Percentiles rank a stretch among this genome's conserved stretches.
Evolutionary conservation across 495 filamentous ascomycete species (phyloP).

Genomic region (Aspergillus asperescens): DNA sequence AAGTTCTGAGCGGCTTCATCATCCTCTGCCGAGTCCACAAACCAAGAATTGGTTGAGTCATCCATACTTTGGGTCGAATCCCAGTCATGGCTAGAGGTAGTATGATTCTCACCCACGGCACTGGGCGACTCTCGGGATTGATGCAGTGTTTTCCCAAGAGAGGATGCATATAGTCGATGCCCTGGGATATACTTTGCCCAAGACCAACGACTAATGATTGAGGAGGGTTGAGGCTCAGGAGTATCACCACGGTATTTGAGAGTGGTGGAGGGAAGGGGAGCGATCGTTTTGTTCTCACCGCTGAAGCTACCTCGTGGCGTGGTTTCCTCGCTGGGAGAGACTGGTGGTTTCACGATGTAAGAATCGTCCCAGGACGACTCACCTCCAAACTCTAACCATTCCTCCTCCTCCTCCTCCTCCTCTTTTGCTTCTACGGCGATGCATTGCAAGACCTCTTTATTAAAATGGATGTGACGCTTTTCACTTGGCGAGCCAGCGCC

Average conservation of each 20-base stretch:
- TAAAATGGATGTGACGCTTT: conserved; percentile 89
- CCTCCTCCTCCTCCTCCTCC: conserved; percentile 62
- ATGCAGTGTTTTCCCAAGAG: conserved; percentile 70
- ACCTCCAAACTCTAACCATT: conserved; percentile 43
- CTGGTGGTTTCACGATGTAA: conserved; percentile 82
- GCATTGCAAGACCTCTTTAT: conserved; percentile 91
- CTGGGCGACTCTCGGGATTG: conserved; percentile 60
- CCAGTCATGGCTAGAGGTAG: conserved; percentile 51
- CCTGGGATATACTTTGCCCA: conserved; percentile 33
- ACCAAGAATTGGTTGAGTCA: conserved; percentile 32
- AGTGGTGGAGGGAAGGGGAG: conserved; percentile 85
- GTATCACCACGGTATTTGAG: conserved; percentile 83
- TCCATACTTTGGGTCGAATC: conserved; percentile 20
- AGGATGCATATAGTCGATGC: conserved; percentile 55
- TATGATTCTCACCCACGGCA: conserved; percentile 64
- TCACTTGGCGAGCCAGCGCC: conserved; percentile 62
- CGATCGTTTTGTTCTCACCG: conserved; percentile 82
- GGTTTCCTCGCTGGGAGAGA: conserved; percentile 41
- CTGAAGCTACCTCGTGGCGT: conserved; percentile 50
- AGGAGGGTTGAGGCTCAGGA: conserved; percentile 50
- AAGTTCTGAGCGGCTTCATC: conserved; percentile 44
- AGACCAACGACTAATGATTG: conserved; percentile 32
- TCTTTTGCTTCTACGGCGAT: conserved; percentile 87
- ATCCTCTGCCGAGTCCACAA: conserved; percentile 33
- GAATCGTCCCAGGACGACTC: conserved; percentile 69